A percentile compares a stretch with the other conserved stretches of the same genome.
These are phyloP conservation scores for Dioszegia hungarica DNA, from an alignment of 768 basidiomycete genomes.

Conservation along the genomic window DNA sequence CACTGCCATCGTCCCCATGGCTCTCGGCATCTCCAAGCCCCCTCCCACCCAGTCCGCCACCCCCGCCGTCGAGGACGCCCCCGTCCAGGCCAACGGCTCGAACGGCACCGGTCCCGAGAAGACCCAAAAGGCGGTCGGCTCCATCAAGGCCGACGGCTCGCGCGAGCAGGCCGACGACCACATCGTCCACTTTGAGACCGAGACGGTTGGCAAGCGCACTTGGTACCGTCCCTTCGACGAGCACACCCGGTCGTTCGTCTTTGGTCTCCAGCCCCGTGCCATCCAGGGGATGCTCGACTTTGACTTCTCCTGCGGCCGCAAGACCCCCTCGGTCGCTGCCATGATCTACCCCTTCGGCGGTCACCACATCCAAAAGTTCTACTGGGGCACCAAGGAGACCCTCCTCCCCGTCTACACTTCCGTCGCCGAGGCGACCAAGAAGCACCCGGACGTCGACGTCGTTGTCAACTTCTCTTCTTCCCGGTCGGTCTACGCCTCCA, in stretches of 20 bases:
- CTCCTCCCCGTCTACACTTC: conserved; percentile 95
- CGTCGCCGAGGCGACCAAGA: conserved; percentile 81
- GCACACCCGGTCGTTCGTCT: conserved; percentile 91
- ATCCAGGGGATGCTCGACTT: conserved; percentile 99
- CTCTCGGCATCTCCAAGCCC: conserved; percentile 69
- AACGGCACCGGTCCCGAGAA: conserved; percentile 19
- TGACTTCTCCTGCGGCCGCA: conserved; percentile 93
- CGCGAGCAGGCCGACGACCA: conserved; percentile 81
- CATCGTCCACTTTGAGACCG: conserved; percentile 76
- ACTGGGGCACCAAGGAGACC: conserved; percentile 99
- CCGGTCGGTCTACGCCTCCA: conserved; percentile 89
- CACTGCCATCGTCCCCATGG: conserved; percentile 96
- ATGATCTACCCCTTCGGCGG: conserved; percentile 99
- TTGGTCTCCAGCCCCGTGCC: conserved; percentile 96
- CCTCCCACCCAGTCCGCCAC: conserved; percentile 54
- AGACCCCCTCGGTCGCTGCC: conserved; percentile 86
- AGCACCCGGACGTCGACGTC: conserved; percentile 94
- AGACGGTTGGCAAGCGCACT: conserved; percentile 57
- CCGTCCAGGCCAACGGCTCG: conserved; percentile 48
- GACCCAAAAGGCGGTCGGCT: conserved; percentile 53
- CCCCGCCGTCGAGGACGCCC: conserved; percentile 16
- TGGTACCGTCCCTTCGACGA: conserved; percentile 88
- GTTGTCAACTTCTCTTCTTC: conserved; percentile 97
- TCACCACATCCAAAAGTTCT: conserved; percentile 99
- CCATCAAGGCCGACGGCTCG: conserved; percentile 70